Conservation (phyloP, 306 rosid species). For the Canavalia ensiformis region DNA sequence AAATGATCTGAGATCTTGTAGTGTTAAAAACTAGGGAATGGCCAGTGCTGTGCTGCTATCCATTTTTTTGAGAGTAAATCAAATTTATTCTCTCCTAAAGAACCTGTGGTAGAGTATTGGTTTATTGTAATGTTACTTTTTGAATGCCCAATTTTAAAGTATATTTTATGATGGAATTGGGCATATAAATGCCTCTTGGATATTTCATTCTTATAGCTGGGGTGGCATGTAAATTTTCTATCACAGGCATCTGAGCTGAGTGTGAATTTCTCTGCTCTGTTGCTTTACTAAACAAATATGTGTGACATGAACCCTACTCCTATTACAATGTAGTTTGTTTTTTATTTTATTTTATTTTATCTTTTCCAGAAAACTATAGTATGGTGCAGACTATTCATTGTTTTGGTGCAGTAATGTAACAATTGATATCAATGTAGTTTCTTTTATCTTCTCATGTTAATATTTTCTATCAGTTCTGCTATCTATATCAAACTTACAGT, state of each 20-base stretch:
- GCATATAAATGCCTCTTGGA: constrained; percentile 4
- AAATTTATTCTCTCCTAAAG: constrained; percentile 30
- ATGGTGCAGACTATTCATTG: constrained; percentile 11
- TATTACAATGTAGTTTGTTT: constrained; percentile 15
- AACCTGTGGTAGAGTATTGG: background rate
- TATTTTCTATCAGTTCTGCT: constrained; percentile 8
- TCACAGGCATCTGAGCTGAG: background rate
- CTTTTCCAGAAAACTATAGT: background rate
- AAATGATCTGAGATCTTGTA: constrained; percentile 15
- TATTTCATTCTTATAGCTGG: constrained; percentile 22
- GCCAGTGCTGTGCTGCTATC: constrained; percentile 17
- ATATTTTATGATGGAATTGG: constrained; percentile 6
- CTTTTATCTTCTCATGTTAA: constrained; percentile 12
- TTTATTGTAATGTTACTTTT: background rate
- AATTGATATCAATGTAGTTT: constrained; percentile 15
- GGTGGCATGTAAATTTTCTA: background rate
- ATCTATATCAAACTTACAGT: constrained; percentile 30
- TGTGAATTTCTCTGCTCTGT: background rate
- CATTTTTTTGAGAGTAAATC: constrained; percentile 21
- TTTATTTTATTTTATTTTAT: background rate
- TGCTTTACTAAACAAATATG: constrained; percentile 23
- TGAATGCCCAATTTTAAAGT: background rate
- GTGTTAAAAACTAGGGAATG: constrained; percentile 30
- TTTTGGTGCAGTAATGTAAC: background rate
- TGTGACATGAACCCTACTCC: constrained; percentile 32